phyloP scores from a whole-genome alignment of 2,329 filamentous ascomycete species.

The Zymoseptoria tritici region DNA sequence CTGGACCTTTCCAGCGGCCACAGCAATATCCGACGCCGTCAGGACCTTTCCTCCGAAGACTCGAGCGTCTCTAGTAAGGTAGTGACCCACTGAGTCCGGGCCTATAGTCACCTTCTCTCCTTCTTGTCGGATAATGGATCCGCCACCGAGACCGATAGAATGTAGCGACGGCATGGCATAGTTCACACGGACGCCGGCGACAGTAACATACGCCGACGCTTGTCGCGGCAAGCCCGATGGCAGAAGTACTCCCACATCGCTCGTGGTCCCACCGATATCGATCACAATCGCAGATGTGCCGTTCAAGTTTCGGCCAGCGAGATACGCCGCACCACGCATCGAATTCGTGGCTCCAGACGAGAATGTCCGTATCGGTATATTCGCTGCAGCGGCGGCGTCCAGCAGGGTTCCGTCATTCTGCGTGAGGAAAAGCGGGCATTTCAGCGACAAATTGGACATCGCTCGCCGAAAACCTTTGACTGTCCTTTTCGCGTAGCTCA shows the following conservation, averaged over 20 bases:
- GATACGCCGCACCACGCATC: constrained; percentile 51
- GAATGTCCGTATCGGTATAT: constrained; percentile 46
- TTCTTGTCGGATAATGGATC: constrained; percentile 36
- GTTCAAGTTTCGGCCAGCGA: constrained; percentile 35
- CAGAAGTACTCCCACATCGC: constrained; percentile 53
- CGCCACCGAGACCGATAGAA: constrained; percentile 52
- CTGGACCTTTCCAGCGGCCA: constrained; percentile 25
- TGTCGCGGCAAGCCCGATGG: constrained; percentile 56
- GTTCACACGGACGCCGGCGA: constrained; percentile 53
- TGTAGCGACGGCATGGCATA: constrained; percentile 42
- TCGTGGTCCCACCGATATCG: constrained; percentile 60
- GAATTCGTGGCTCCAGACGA: constrained; percentile 47
- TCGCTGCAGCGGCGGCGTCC: constrained; percentile 39
- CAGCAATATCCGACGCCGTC: constrained; percentile 49
- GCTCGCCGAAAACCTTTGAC: constrained; percentile 41
- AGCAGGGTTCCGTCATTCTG: constrained; percentile 48
- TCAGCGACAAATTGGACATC: constrained; percentile 39
- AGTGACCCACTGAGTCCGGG: constrained; percentile 50
- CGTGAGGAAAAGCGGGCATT: constrained; percentile 44
- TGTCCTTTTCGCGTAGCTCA: constrained; percentile 40
- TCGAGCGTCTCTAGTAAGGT: constrained; percentile 41
- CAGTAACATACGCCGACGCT: constrained; percentile 52
- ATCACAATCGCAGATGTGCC: constrained; percentile 46
- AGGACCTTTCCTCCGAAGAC: constrained; percentile 48
- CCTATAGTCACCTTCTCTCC: constrained; percentile 41